These are phyloP conservation scores for Coemansia sp. DNA, from an alignment of 192 early-diverging fungal genomes.

Conservation along the genomic window DNA sequence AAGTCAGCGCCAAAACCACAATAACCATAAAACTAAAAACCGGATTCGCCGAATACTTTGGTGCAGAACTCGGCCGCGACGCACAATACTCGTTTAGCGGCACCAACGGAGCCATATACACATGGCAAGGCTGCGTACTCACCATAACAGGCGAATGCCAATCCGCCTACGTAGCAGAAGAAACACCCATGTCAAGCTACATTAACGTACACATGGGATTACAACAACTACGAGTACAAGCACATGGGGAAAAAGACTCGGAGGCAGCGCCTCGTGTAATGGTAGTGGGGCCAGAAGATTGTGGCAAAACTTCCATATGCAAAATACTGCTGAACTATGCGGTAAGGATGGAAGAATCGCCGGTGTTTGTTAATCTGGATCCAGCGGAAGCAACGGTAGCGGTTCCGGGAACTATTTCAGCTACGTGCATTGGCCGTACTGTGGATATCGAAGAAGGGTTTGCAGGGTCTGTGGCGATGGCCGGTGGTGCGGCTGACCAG, in stretches of 20 bases:
- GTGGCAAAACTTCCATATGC: slow-evolving; percentile 87
- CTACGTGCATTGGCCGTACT: slow-evolving; percentile 70
- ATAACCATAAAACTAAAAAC: slow-evolving; percentile 64
- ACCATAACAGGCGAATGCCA: slow-evolving; percentile 64
- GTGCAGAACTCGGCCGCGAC: slow-evolving; percentile 86
- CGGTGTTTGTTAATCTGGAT: slow-evolving; percentile 87
- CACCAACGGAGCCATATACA: slow-evolving; percentile 86
- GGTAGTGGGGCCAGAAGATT: slow-evolving; percentile 88
- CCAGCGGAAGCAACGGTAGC: slow-evolving; percentile 73
- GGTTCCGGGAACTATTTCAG: slow-evolving; percentile 85
- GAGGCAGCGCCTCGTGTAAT: slow-evolving; percentile 65
- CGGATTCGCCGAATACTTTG: slow-evolving; percentile 93
- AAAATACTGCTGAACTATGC: slow-evolving; percentile 91
- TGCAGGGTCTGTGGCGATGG: slow-evolving; percentile 56
- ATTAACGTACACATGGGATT: slow-evolving; percentile 88
- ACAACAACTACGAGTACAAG: slow-evolving; percentile 67
- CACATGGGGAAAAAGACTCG: slow-evolving; percentile 6
- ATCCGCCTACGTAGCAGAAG: slow-evolving; percentile 88
- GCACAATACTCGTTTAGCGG: slow-evolving; percentile 79
- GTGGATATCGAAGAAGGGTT: slow-evolving; percentile 88
- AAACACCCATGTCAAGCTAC: slow-evolving; percentile 92
- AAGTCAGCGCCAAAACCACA: slow-evolving; percentile 69
- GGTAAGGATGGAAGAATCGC: slow-evolving; percentile 67
- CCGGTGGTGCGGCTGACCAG: slow-evolving; percentile 62
- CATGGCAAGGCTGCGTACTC: slow-evolving; percentile 87